Evolutionary conservation across 805 yeast species (phyloP).

Genomic region (Yamadazyma insecticola): DNA sequence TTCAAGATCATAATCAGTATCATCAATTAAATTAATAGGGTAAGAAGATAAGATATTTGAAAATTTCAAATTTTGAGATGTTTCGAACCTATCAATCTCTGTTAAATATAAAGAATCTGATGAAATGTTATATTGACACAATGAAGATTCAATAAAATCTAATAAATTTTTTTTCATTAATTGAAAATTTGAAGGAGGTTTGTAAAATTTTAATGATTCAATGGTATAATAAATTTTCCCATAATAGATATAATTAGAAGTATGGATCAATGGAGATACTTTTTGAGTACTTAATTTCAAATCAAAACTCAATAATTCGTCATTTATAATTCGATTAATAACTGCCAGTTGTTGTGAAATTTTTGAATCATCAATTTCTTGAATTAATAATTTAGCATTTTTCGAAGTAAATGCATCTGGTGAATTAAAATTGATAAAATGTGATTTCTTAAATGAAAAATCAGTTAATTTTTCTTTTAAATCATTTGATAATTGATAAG

Average conservation of each 20-base stretch:
- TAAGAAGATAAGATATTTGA: conserved; percentile 5
- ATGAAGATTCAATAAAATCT: conserved; percentile 19
- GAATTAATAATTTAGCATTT: conserved; percentile 18
- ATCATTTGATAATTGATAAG: conserved; percentile 18
- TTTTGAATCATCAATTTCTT: conserved; percentile 13
- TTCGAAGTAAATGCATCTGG: conserved; percentile 11
- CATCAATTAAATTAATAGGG: not conserved
- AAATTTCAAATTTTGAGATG: conserved; percentile 9
- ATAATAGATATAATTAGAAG: conserved; percentile 24
- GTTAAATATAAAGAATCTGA: conserved; percentile 11
- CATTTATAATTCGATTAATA: conserved; percentile 19
- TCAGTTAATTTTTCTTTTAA: conserved; percentile 23
- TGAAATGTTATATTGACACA: conserved; percentile 19
- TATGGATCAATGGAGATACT: conserved; percentile 17
- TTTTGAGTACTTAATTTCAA: conserved; percentile 15
- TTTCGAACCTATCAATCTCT: conserved; percentile 15
- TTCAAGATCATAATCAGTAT: not conserved
- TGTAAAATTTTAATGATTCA: conserved; percentile 12
- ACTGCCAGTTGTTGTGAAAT: conserved; percentile 1
- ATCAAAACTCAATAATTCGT: conserved; percentile 25
- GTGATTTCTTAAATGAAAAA: conserved; percentile 26
- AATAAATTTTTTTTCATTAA: conserved; percentile 21
- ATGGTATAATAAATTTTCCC: conserved; percentile 33
- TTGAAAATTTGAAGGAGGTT: conserved; percentile 1
- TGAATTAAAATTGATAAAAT: conserved; percentile 20